Evolutionary conservation across 495 filamentous ascomycete genomes (phyloP), one percentile per base, ranked within the genome.

Genomic region (Clavariopsis aquatica): DNA sequence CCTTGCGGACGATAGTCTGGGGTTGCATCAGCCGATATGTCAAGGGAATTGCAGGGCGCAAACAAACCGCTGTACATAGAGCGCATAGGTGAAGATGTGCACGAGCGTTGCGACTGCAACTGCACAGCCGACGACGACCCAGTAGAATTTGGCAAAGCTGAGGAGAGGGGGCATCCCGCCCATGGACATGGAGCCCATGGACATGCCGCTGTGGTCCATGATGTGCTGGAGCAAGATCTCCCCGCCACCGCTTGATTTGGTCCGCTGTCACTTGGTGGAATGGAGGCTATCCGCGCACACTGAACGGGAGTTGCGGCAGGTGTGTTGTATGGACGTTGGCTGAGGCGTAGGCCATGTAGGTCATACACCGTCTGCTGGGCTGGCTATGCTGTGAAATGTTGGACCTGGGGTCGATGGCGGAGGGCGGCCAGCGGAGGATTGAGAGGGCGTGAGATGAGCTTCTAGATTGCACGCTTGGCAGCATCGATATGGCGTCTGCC

Each of bases 121-220:
- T 24, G 75, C 74, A 57, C 79, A 77, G 0, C 84, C 85, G 17
- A 83, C 79, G n/a, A 87, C 79, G 6, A 78, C 80, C 85, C 85
- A 88, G 72, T 87, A 88, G 46, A 81, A 77, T 65, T 81, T 75
- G 58, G 81, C 82, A 60, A 86, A 68, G 46, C 77, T 68, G 60
- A 80, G 73, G 65, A 74, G 75, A 20, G 80, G 76, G 22, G 69
- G 69, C 15, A 82, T 70, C 23, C 81, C 83, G 24, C 77, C 79
- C 75, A 78, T 82, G 71, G 74, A 77, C 78, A 79, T 81, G 45
- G 69, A 63, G 68, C 71, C 66, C 71, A 69, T 71, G 27, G 68
- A 61, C 75, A 76, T 77, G 26, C 70, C 59, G 27, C n/a, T 22
- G 26, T 45, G 43, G 58, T 64, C 64, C 64, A 68, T 65, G 55